These are phyloP conservation scores for Brassica balearica DNA, from an alignment of 441 rosid genomes.

Conservation along the genomic window DNA sequence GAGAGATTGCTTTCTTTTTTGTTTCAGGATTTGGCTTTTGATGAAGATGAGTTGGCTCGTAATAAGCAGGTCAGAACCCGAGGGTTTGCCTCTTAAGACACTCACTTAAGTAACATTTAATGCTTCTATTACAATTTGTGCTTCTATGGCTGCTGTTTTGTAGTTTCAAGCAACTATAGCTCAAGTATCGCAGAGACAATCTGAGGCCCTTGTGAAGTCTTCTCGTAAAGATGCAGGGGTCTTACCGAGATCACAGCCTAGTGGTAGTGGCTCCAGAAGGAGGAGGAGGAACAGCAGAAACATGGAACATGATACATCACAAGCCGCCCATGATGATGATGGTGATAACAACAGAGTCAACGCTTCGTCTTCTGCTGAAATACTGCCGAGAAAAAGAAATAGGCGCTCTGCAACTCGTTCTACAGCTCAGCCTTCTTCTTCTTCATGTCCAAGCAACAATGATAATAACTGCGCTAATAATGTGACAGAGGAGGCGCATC, in stretches of 20 bases:
- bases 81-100: slow-evolving; percentile 13
- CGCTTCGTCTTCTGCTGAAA: slow-evolving; percentile 65
- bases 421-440: slow-evolving; percentile 57
- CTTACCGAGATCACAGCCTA: slow-evolving; percentile 54
- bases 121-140: slow-evolving; percentile 6
- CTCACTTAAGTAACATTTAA: slow-evolving; percentile 3
- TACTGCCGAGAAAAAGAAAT: slow-evolving; percentile 60
- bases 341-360: slow-evolving; percentile 64
- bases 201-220: slow-evolving; percentile 64
- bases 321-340: slow-evolving; percentile 59
- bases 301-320: slow-evolving; percentile 54
- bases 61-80: slow-evolving; percentile 63
- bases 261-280: slow-evolving; percentile 47
- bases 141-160: slow-evolving; percentile 24
- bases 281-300: slow-evolving; percentile 54
- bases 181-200: slow-evolving; percentile 63
- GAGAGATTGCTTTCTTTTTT: slow-evolving; percentile 28
- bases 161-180: slow-evolving; percentile 87
- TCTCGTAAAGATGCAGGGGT: slow-evolving; percentile 42
- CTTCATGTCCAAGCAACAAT: slow-evolving; percentile 55
- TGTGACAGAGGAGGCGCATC: slow-evolving; percentile 49
- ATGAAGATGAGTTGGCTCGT: slow-evolving; percentile 70
- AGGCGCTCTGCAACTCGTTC: slow-evolving; percentile 59
- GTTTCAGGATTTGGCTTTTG: slow-evolving; percentile 67
- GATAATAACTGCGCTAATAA: slow-evolving; percentile 51